Percentiles rank a stretch among this genome's conserved stretches.
phyloP scores from a whole-genome alignment of 2,329 filamentous ascomycete genomes.

The Trichophyton simii region DNA sequence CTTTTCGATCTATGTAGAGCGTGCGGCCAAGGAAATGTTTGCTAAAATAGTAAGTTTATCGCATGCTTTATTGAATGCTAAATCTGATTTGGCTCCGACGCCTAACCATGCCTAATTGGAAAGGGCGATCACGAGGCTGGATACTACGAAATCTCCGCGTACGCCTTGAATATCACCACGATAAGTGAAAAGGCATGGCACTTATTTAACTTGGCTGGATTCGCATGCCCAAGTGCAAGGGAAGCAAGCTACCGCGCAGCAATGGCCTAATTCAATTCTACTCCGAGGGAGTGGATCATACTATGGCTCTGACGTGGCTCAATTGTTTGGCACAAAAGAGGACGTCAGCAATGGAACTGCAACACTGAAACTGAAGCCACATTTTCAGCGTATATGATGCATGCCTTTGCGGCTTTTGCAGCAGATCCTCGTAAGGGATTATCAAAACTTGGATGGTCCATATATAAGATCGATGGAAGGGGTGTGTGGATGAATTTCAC shows the following conservation, averaged over 20 bases:
- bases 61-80: conserved; percentile 1
- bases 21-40: conserved; percentile 20
- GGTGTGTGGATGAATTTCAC: neutral
- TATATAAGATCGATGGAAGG: neutral
- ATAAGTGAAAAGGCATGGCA: conserved; percentile 13
- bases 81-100: conserved; percentile 8
- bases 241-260: conserved; percentile 12
- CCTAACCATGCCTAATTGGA: conserved; percentile 12
- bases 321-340: conserved; percentile 21
- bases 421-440: conserved; percentile 21
- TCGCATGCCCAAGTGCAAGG: conserved; percentile 18
- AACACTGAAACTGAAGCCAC: conserved; percentile 48
- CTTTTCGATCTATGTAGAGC: conserved; percentile 28
- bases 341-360: conserved; percentile 30
- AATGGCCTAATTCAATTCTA: conserved; percentile 17
- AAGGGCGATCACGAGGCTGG: conserved; percentile 17
- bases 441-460: conserved; percentile 6
- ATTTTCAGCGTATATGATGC: conserved; percentile 13
- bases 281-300: conserved; percentile 16
- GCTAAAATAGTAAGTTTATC: conserved; percentile 20
- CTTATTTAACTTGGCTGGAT: conserved; percentile 13
- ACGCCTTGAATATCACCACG: conserved; percentile 7
- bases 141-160: conserved; percentile 16
- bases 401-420: conserved; percentile 24
- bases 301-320: conserved; percentile 18